phyloP scores from a whole-genome alignment of 2,329 filamentous ascomycete genomes.

The Gaeumannomyces tritici region DNA sequence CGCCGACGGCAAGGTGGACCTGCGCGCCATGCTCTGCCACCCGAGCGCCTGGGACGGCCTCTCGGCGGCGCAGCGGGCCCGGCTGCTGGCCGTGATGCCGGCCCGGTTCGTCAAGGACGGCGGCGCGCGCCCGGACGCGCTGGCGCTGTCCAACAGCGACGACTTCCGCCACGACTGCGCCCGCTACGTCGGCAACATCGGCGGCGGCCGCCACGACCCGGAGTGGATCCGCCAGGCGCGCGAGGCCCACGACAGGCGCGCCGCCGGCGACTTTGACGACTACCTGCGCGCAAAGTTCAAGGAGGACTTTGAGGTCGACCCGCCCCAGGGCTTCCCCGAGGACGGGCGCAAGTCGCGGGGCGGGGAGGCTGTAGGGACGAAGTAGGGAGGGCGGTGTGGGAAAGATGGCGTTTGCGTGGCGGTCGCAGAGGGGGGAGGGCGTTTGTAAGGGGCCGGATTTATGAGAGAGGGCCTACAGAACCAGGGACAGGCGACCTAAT shows the following conservation, averaged over 20 bases:
- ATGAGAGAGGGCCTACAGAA: neutral
- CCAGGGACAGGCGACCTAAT: neutral
- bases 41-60: conserved; percentile 27
- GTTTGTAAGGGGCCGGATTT: neutral
- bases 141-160: conserved; percentile 27
- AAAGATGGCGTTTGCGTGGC: too few species aligned
- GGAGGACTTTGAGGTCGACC: conserved; percentile 34
- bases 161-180: conserved; percentile 32
- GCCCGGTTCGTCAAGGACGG: conserved; percentile 20
- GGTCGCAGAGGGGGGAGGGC: neutral
- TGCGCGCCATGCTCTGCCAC: conserved; percentile 25
- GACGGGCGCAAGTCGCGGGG: neutral
- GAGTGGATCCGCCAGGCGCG: conserved; percentile 44
- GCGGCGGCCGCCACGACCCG: conserved; percentile 38
- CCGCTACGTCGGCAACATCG: conserved; percentile 32
- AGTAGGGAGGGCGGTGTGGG: conserved; percentile 7
- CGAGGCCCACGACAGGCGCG: conserved; percentile 37
- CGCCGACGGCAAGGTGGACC: conserved; percentile 15
- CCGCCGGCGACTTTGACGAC: conserved; percentile 38
- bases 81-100: conserved; percentile 26
- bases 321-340: conserved; percentile 24
- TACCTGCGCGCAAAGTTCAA: conserved; percentile 34
- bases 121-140: conserved; percentile 23
- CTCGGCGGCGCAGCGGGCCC: conserved; percentile 18
- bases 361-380: conserved; percentile 6